Conservation (phyloP, 1,284 basidiomycete genomes). For the Ceratobasidium theobromae region DNA sequence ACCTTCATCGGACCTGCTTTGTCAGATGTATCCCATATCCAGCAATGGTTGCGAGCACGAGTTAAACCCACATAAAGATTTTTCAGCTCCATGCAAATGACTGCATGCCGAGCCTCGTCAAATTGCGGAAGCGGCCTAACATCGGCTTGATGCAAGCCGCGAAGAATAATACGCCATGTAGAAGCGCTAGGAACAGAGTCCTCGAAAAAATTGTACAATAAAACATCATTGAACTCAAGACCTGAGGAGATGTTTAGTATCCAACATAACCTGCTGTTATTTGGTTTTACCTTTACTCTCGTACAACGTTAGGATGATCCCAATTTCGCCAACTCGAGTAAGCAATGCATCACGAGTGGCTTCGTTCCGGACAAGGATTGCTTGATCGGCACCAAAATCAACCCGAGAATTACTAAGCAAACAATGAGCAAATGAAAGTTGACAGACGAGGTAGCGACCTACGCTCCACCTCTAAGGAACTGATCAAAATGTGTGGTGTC, state of each 20-base stretch:
- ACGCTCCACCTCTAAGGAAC: slow-evolving; percentile 38
- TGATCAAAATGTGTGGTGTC: slow-evolving; percentile 57
- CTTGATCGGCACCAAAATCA: slow-evolving; percentile 36
- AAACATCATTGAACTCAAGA: slow-evolving; percentile 36
- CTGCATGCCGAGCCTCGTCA: slow-evolving; percentile 26
- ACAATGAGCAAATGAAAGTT: too few relatives aligned
- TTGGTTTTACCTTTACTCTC: slow-evolving; percentile 67
- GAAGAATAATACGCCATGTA: slow-evolving; percentile 18
- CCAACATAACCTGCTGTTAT: neutral
- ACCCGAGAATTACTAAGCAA: slow-evolving; percentile 17
- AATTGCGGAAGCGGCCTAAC: slow-evolving; percentile 5
- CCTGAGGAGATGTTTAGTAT: slow-evolving; percentile 11
- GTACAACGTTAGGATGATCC: slow-evolving; percentile 66
- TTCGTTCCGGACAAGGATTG: slow-evolving; percentile 66
- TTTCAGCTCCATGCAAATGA: slow-evolving; percentile 33
- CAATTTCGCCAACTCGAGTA: slow-evolving; percentile 61
- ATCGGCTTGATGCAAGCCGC: slow-evolving; percentile 4
- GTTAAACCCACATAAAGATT: slow-evolving; percentile 33
- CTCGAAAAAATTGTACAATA: slow-evolving; percentile 36
- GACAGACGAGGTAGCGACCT: too few relatives aligned
- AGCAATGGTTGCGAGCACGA: slow-evolving; percentile 31
- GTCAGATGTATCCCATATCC: slow-evolving; percentile 33
- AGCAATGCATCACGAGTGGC: slow-evolving; percentile 53
- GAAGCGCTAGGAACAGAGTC: slow-evolving; percentile 26
- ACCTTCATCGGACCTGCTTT: slow-evolving; percentile 32